phyloP scores from a whole-genome alignment of 306 rosid genomes.

The Luffa aegyptiaca region DNA sequence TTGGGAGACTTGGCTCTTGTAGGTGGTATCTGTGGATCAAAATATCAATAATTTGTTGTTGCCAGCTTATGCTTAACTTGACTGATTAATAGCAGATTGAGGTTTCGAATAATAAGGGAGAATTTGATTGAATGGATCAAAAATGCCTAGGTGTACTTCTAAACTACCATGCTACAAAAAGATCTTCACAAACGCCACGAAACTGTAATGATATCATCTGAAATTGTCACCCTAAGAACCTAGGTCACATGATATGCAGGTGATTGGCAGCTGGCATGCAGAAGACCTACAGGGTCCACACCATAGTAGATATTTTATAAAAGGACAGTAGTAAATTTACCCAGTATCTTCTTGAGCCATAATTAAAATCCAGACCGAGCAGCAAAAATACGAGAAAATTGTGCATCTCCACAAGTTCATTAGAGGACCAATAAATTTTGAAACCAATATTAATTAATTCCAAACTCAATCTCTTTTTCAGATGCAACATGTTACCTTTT shows the following conservation, averaged over 20 bases:
- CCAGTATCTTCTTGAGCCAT: not conserved
- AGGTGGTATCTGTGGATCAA: constrained; percentile 74
- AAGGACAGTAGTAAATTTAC: not conserved
- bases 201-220: not conserved
- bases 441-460: not conserved
- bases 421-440: not conserved
- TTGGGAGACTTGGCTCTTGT: constrained; percentile 99
- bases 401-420: not conserved
- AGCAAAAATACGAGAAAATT: not conserved
- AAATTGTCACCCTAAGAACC: not conserved
- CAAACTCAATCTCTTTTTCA: not conserved
- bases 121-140: not conserved
- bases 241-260: not conserved
- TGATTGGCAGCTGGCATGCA: not conserved
- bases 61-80: not conserved
- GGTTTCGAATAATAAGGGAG: not conserved
- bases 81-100: not conserved
- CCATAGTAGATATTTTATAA: not conserved
- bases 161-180: not conserved
- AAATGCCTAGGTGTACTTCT: not conserved
- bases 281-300: not conserved
- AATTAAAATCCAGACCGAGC: not conserved
- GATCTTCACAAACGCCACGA: not conserved
- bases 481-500: constrained; percentile 34
- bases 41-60: constrained; percentile 10